A percentile compares a stretch with the other conserved stretches of the same genome.
Conservation (phyloP, 1,139 yeast genomes). For the Candida neerlandica region DNA sequence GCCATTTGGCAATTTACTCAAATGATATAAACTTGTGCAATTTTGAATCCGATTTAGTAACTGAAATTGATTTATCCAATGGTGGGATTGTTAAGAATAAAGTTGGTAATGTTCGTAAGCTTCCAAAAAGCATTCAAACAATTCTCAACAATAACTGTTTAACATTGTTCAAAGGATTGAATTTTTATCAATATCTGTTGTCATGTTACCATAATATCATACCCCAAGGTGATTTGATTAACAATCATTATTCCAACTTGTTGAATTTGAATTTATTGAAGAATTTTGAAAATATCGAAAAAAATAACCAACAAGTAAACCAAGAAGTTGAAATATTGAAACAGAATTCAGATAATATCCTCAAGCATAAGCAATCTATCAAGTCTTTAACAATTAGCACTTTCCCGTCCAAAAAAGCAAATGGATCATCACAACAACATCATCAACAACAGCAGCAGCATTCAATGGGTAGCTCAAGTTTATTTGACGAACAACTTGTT, state of each 20-base stretch:
- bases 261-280: conserved; percentile 43
- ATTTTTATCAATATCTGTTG: conserved; percentile 42
- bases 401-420: background rate
- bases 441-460: conserved; percentile 8
- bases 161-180: conserved; percentile 37
- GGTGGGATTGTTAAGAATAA: conserved; percentile 27
- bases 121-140: conserved; percentile 41
- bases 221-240: conserved; percentile 29
- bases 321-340: conserved; percentile 33
- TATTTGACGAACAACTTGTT: conserved; percentile 13
- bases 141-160: conserved; percentile 36
- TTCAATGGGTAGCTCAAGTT: conserved; percentile 17
- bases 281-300: conserved; percentile 40
- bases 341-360: conserved; percentile 34
- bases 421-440: conserved; percentile 11
- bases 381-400: conserved; percentile 21
- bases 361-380: conserved; percentile 39
- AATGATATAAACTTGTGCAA: conserved; percentile 43
- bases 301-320: conserved; percentile 31
- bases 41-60: conserved; percentile 33
- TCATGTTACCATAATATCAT: conserved; percentile 44
- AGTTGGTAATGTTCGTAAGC: conserved; percentile 27
- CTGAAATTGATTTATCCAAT: conserved; percentile 28
- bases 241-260: conserved; percentile 43
- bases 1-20: conserved; percentile 35